Base-by-base conservation (phyloP, 2,329 filamentous ascomycete genomes). In the Lecanoromycetidae sp. region DNA sequence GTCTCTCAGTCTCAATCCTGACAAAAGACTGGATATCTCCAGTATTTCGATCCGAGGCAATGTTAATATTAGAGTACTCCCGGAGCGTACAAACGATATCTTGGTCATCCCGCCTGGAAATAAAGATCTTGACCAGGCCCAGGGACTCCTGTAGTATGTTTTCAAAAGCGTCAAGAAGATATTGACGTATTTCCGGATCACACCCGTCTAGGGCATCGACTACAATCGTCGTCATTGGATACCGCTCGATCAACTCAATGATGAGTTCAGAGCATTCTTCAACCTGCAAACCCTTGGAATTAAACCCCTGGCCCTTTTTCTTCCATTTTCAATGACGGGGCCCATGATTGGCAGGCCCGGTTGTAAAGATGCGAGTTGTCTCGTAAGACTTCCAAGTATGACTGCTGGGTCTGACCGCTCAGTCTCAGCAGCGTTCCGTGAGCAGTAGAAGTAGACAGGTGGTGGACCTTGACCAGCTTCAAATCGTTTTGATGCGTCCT, bases 261-360 rank as follows among this genome's bases (percentile, higher is more conserved):
- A 47, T 42, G 10, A 47, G 26, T 12, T 17, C 22, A 5, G 27
- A 41, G 45, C 29, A 32, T 23, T 47, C 35, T 26, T 10, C 10
- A 10, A 47, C 20, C 6, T 9, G 17, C 22, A 49, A 40, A 15
- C 13, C 17, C 30, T 22, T 9, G 25, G 39, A 20, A 26, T 32
- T 13, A 25, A 40, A 9, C 20, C 32, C 7, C 29, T 43, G 20
- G 25, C 42, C 34, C 26, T 40, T n/a, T 23, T 19, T n/a, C 5
- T 22, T 37, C 12, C 20, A 38, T 38, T 42, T 15, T 38, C 12
- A 20, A 10, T 10, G 13, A 72, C 56, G 1, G 35, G 35, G n/a
- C 39, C 12, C 10, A 48, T 39, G 13, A 52, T 40, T 3, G 49
- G 35, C 17, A 15, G 33, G 17, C 10, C 27, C 32, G n/a, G 17